These are phyloP conservation scores for Barnettozyma pratensis DNA, from an alignment of 805 yeast genomes.

Conservation along the genomic window DNA sequence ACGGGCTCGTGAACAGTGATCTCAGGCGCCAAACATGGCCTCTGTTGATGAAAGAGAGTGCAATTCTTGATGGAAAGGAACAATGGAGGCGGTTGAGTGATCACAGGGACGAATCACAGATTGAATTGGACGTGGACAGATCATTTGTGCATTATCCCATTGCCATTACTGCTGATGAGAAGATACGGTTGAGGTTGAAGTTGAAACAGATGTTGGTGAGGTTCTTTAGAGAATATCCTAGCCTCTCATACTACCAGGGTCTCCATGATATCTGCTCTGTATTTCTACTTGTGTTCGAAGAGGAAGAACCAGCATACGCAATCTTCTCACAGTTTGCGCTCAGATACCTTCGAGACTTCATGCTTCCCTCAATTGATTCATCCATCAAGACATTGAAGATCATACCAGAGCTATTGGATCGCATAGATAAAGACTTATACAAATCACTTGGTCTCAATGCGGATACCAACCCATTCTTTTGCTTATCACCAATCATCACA, in stretches of 20 bases:
- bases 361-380: constrained; percentile 65
- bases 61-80: not conserved
- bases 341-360: constrained; percentile 72
- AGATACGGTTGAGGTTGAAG: constrained; percentile 16
- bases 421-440: constrained; percentile 41
- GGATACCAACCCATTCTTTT: constrained; percentile 56
- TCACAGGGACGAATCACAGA: constrained; percentile 77
- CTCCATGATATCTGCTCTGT: constrained; percentile 82
- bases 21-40: constrained; percentile 50
- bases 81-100: constrained; percentile 1
- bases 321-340: constrained; percentile 50
- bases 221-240: constrained; percentile 57
- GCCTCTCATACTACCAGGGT: constrained; percentile 82
- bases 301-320: constrained; percentile 27
- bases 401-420: constrained; percentile 55
- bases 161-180: constrained; percentile 17
- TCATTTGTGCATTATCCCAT: constrained; percentile 47
- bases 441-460: constrained; percentile 32
- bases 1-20: constrained; percentile 41
- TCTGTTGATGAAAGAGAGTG: constrained; percentile 28
- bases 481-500: constrained; percentile 74
- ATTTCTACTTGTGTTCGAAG: constrained; percentile 47
- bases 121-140: constrained; percentile 69
- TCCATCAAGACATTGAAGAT: constrained; percentile 61
- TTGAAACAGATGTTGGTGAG: constrained; percentile 39